Percentiles rank a stretch among this genome's conserved stretches.
Evolutionary conservation across 192 early-diverging fungal species (phyloP).

Genomic region (Coemansia sp.): DNA sequence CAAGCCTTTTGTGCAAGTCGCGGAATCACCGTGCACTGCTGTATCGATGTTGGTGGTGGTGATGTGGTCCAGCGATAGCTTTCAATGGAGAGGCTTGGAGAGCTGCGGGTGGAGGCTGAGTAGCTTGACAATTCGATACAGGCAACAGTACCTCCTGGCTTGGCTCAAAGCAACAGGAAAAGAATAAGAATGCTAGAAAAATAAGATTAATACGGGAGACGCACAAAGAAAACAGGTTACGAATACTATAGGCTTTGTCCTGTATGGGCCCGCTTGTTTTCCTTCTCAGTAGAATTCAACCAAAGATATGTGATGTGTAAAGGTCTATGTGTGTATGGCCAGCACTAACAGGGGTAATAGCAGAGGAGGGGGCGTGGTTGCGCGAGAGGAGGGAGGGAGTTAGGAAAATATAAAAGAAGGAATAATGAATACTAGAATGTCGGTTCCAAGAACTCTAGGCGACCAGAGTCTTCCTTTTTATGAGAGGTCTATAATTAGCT

Average conservation of each 20-base stretch:
- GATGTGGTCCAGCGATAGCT: not conserved
- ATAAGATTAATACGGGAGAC: conserved; percentile 4
- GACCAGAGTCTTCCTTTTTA: conserved; percentile 7
- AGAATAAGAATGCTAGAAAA: not conserved
- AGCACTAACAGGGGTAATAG: not conserved
- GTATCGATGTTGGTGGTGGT: not conserved
- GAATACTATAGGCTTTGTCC: not conserved
- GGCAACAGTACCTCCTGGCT: not conserved
- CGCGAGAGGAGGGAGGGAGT: not conserved
- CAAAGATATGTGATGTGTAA: not conserved
- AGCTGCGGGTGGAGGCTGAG: not conserved
- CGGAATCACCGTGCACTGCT: not conserved
- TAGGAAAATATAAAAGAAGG: not conserved
- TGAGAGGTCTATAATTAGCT: not conserved
- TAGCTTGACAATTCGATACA: not conserved
- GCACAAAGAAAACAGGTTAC: not conserved
- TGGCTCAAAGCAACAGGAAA: not conserved
- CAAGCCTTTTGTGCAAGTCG: not conserved
- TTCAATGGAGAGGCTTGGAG: not conserved
- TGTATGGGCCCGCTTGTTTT: not conserved
- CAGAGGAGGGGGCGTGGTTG: not conserved
- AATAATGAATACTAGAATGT: not conserved
- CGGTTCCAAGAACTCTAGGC: conserved; percentile 3
- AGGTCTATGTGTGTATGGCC: not conserved
- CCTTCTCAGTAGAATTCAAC: not conserved